Base-by-base conservation (phyloP, 1,139 yeast species). In the Scheffersomyces segobiensis region DNA sequence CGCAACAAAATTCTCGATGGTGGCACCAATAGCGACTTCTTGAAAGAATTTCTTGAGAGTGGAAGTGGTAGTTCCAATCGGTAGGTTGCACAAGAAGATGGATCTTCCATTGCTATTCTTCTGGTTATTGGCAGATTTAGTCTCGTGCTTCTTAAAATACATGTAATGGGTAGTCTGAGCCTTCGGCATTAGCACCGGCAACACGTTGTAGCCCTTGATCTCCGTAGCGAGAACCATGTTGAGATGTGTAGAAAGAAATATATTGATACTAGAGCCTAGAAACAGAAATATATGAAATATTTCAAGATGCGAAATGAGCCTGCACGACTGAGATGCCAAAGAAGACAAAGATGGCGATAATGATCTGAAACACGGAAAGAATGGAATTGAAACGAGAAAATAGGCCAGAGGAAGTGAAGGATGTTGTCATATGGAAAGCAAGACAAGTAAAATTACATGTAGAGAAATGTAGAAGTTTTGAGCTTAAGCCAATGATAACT, bases 71-170 rank as follows among this genome's bases (percentile, higher is more conserved):
- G 93, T 80, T 60, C 83, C 81, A 39, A 88, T 76, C 2, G 98
- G 97, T 53, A 92, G 76, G 68, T 93, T 93, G 60, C 88, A 86
- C n/a, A 89, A 71, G 72, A 93, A 93, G 19, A 93, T 74, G 14
- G 89, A 81, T 55, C 88, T 66, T 46, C 65, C 66, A 49, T 58
- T 58, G 46, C 60, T 58, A 49, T 61, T 60, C 49, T 59, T 69
- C 52, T 74, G 74, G 14, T 78, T 70, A 12, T 65, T 65, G 39
- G 57, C 57, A 24, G 71, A 70, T 55, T 75, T 80, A n/a, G 76
- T 68, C 59, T 84, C 87, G 69, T 89, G 96, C 67, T 86, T 89
- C 70, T 88, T 88, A 66, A 83, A 77, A 67, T 80, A 88, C 63
- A 88, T 73, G 66, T 83, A 87, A 67, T 84, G 89, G 6, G 67